phyloP scores from a whole-genome alignment of 495 filamentous ascomycete species.

The Xylaria curta region DNA sequence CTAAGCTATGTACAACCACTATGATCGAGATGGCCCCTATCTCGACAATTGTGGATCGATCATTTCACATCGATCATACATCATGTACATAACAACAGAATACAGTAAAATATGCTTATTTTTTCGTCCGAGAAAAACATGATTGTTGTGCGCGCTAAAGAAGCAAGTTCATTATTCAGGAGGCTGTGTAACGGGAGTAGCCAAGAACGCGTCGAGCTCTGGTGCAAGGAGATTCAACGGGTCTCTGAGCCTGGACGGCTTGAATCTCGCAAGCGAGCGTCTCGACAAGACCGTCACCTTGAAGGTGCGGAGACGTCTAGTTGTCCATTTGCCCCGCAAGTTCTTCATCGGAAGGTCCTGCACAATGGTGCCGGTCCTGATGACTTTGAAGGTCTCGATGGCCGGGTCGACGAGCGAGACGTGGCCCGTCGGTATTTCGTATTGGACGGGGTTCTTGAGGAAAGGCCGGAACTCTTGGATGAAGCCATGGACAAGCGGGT shows the following conservation, averaged over 20 bases:
- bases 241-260: conserved; percentile 13
- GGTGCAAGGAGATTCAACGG: conserved; percentile 26
- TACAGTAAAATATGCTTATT: conserved; percentile 4
- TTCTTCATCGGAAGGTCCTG: conserved; percentile 28
- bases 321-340: not conserved
- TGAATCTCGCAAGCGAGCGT: conserved; percentile 27
- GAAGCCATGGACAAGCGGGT: conserved; percentile 48
- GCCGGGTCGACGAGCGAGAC: conserved; percentile 33
- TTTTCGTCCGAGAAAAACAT: not conserved
- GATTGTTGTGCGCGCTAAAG: not conserved
- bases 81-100: conserved; percentile 8
- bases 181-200: not conserved
- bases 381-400: conserved; percentile 1
- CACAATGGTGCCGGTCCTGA: not conserved
- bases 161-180: not conserved
- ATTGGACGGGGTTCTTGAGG: conserved; percentile 46
- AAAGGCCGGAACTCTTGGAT: conserved; percentile 59
- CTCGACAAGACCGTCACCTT: not conserved
- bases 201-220: not conserved
- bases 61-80: conserved; percentile 7
- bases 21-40: not conserved
- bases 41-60: conserved; percentile 9
- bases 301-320: not conserved
- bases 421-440: conserved; percentile 40
- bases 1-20: not conserved